Conservation (phyloP, 768 basidiomycete genomes). For the Pisolithus microcarpus region DNA sequence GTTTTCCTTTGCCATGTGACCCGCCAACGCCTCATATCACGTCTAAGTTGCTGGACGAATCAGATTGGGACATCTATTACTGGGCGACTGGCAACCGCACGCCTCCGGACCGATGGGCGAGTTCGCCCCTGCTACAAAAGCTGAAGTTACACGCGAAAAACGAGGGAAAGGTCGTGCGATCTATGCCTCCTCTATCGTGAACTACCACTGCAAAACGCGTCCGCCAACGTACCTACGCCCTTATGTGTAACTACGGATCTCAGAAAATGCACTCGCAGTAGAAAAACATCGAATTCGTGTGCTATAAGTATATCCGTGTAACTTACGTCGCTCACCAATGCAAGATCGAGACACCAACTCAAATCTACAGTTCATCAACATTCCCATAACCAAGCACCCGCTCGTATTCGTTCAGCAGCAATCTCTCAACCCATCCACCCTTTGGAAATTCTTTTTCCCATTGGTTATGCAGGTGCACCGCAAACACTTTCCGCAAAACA, state of each 20-base stretch:
- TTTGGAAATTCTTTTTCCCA: conserved; percentile 85
- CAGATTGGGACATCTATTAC: conserved; percentile 98
- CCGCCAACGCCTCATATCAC: not conserved
- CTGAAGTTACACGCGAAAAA: conserved; percentile 80
- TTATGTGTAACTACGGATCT: not conserved
- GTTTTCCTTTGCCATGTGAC: not conserved
- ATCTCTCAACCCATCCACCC: conserved; percentile 80
- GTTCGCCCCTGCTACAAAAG: conserved; percentile 56
- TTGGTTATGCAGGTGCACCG: conserved; percentile 91
- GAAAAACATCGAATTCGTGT: not conserved
- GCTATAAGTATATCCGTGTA: not conserved
- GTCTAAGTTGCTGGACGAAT: conserved; percentile 75
- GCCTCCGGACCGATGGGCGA: conserved; percentile 70
- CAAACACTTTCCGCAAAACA: conserved; percentile 66
- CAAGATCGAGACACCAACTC: not conserved
- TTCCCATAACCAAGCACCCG: conserved; percentile 14
- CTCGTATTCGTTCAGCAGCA: conserved; percentile 65
- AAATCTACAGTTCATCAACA: not conserved
- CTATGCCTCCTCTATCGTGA: conserved; percentile 70
- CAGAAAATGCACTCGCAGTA: not conserved
- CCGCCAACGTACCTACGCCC: not conserved
- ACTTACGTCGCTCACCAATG: too few relatives aligned
- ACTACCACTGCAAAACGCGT: not conserved
- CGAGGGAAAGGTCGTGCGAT: conserved; percentile 86
- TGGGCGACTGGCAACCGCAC: conserved; percentile 83